Conservation (phyloP, 2,329 filamentous ascomycete species). For the Phoma sp. region DNA sequence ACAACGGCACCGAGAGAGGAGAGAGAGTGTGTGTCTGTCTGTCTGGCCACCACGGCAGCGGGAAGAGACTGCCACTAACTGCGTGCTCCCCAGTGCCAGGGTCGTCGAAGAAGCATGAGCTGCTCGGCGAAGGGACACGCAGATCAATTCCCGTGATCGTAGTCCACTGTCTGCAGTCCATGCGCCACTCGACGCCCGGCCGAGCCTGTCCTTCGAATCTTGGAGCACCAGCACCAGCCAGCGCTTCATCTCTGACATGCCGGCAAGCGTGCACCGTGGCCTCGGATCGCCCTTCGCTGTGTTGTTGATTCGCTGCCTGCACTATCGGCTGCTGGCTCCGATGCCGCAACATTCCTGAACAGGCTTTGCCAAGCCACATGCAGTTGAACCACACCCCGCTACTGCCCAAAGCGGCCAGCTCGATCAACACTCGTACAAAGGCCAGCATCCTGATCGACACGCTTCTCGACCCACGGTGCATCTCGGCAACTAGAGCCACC, state of each 20-base stretch:
- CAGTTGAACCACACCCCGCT: conserved; percentile 17
- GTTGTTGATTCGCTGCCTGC: conserved; percentile 4
- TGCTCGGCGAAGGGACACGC: conserved; percentile 13
- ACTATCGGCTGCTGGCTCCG: conserved; percentile 2
- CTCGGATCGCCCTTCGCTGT: neutral
- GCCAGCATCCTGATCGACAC: neutral
- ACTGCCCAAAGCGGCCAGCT: conserved; percentile 18
- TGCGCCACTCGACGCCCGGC: conserved; percentile 12
- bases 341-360: neutral
- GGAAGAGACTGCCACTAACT: neutral
- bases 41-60: neutral
- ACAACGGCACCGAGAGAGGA: neutral
- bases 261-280: neutral
- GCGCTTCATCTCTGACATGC: neutral
- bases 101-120: neutral
- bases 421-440: neutral
- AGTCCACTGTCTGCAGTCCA: conserved; percentile 4
- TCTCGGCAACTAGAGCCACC: neutral
- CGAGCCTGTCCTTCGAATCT: conserved; percentile 2
- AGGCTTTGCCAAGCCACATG: conserved; percentile 1
- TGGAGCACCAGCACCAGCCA: neutral
- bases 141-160: conserved; percentile 14
- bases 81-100: neutral
- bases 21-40: neutral
- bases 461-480: neutral